A percentile compares a stretch with the other conserved stretches of the same genome.
Conservation (phyloP, 495 filamentous ascomycete species). For the Extremus antarcticus region DNA sequence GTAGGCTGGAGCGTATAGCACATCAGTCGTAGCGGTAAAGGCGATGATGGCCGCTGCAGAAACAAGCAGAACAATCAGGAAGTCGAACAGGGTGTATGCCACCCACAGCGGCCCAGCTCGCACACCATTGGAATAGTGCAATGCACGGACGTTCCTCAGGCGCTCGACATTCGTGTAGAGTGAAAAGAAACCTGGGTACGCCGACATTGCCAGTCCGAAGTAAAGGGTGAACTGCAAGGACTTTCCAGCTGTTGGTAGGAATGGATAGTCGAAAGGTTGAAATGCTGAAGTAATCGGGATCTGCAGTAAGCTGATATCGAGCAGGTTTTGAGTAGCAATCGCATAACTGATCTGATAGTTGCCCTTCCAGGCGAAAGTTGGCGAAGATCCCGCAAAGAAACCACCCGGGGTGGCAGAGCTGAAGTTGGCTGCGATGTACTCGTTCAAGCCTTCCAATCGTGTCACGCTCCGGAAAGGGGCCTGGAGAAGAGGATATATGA, state of each 20-base stretch:
- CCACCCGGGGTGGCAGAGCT: conserved; percentile 62
- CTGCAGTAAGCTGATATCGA: conserved; percentile 54
- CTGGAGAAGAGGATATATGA: conserved; percentile 5
- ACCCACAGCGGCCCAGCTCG: conserved; percentile 28
- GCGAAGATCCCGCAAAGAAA: conserved; percentile 55
- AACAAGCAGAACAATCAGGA: conserved; percentile 49
- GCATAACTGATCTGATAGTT: conserved; percentile 42
- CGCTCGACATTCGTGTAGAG: conserved; percentile 77
- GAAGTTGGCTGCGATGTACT: conserved; percentile 49
- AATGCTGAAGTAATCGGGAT: conserved; percentile 56
- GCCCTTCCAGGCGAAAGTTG: conserved; percentile 50
- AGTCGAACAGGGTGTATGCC: conserved; percentile 71
- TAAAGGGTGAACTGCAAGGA: conserved; percentile 73
- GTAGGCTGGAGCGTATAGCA: conserved; percentile 69
- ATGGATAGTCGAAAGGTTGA: conserved; percentile 59
- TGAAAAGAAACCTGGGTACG: conserved; percentile 74
- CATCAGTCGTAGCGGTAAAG: conserved; percentile 43
- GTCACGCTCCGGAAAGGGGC: conserved; percentile 45
- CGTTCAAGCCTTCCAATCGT: conserved; percentile 54
- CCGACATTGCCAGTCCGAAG: conserved; percentile 61
- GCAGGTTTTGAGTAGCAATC: conserved; percentile 59
- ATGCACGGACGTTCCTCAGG: conserved; percentile 59
- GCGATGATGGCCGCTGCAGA: conserved; percentile 52
- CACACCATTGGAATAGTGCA: conserved; percentile 71
- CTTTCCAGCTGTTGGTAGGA: conserved; percentile 49